phyloP scores from a whole-genome alignment of 2,329 filamentous ascomycete genomes.

The Nothophoma quercina region DNA sequence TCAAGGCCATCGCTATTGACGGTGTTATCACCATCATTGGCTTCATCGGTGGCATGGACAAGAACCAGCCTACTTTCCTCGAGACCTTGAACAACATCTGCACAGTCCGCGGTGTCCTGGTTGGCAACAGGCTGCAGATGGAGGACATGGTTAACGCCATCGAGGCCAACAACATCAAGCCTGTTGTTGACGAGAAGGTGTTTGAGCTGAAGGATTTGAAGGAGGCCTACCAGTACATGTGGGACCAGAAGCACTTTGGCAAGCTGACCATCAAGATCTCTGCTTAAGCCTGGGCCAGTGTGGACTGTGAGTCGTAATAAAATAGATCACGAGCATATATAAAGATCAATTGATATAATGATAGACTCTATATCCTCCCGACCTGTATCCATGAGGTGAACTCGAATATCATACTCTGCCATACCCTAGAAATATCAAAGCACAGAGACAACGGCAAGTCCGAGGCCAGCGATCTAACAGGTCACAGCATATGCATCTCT shows the following conservation, averaged over 20 bases:
- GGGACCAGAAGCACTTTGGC: conserved; percentile 57
- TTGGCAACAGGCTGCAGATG: conserved; percentile 64
- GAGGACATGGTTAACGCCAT: conserved; percentile 67
- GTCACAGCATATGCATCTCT: no score
- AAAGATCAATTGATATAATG: neutral
- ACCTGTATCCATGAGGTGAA: no score
- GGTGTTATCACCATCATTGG: conserved; percentile 64
- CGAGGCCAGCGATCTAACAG: no score
- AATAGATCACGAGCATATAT: neutral
- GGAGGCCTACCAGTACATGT: conserved; percentile 60
- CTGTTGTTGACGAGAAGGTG: conserved; percentile 65
- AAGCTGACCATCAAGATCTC: conserved; percentile 47
- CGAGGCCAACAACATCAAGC: conserved; percentile 66
- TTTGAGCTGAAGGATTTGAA: conserved; percentile 62
- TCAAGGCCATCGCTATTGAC: conserved; percentile 63
- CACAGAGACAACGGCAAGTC: no score
- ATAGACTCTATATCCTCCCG: neutral
- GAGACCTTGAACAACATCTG: conserved; percentile 58
- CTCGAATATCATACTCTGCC: no score
- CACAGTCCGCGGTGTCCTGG: conserved; percentile 65
- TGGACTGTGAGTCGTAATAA: neutral
- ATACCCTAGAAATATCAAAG: no score
- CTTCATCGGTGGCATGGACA: conserved; percentile 61
- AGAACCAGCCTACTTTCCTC: conserved; percentile 61
- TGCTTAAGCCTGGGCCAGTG: neutral